Base-by-base conservation (phyloP, 169 alveolate species). In the Plasmodium cynomolgi region DNA sequence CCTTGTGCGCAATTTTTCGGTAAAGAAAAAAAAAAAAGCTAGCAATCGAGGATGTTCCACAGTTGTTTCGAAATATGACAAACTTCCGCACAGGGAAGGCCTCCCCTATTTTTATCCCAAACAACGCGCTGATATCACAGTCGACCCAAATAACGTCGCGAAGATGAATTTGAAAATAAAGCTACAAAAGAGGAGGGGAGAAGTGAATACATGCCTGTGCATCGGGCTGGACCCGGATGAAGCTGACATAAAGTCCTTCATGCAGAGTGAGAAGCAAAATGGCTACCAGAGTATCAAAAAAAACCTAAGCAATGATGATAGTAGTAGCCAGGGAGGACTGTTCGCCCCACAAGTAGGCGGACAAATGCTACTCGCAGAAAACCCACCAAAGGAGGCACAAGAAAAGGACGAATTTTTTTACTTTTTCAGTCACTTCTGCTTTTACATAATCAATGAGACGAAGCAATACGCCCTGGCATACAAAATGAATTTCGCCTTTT, bases 141-240 rank as follows among this genome's bases (percentile, higher is more conserved):
- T 58, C 41, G 62, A 17, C 29, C 62, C 29, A 83, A 33, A 13
- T 29, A 34, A 13, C 34, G 34, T 50, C 37, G 34, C 17, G 39
- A 88, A 77, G 71, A 88, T 88, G 93, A 26, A 44, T 88, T 79
- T 88, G 23, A 75, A 50, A 54, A 80, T 13, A 41, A 88, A 88
- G 72, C 72, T 88, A 88, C 75, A 88, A 88, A 88, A 88, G 23
- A 54, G 93, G 81, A 88, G 86, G 50, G 44, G n/a, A 26, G 88
- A 77, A 62, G 83, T 79, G 47, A 88, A 88, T 41, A 77, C 97
- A 8, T 88, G 95, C 39, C 84, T 96, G 72, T 96, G 97, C 91
- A 83, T 96, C 84, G 97, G 97, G 3, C 58, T 96, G 50, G 97
- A 96, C 91, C 97, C 97, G 9, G 95, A 96, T 84, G 96, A 86